Conservation (phyloP, 495 filamentous ascomycete species). For the Xylaria venustula region DNA sequence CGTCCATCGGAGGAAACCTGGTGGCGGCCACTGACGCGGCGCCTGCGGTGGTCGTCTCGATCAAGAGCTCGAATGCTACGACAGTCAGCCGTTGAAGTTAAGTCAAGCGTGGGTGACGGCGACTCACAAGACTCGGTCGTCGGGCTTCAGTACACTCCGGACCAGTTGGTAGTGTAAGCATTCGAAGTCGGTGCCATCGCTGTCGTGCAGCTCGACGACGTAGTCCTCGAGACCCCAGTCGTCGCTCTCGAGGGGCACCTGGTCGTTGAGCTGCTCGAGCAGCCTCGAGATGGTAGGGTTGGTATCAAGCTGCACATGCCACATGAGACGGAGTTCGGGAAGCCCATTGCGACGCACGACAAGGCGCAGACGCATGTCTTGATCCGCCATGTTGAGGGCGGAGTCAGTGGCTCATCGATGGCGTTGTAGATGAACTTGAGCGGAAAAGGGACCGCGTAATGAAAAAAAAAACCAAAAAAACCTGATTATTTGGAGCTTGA, state of each 20-base stretch:
- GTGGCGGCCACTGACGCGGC: conserved; percentile 74
- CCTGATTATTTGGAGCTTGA: no score
- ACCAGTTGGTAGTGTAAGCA: conserved; percentile 85
- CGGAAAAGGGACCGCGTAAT: not conserved
- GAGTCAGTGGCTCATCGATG: not conserved
- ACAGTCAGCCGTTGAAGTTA: conserved; percentile 10
- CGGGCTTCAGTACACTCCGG: conserved; percentile 68
- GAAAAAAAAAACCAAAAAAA: not conserved
- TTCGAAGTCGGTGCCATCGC: conserved; percentile 65
- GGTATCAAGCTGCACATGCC: conserved; percentile 58
- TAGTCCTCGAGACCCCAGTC: conserved; percentile 94
- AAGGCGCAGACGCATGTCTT: conserved; percentile 76
- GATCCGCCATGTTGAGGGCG: conserved; percentile 18
- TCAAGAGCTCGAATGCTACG: conserved; percentile 78
- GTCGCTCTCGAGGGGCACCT: conserved; percentile 77
- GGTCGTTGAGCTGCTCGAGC: conserved; percentile 77
- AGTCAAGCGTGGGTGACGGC: conserved; percentile 29
- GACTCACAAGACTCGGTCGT: conserved; percentile 67
- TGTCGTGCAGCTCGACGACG: conserved; percentile 68
- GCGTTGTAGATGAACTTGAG: not conserved
- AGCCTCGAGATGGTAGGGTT: conserved; percentile 75
- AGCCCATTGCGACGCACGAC: conserved; percentile 77
- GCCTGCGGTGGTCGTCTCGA: conserved; percentile 68
- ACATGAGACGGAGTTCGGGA: conserved; percentile 73
- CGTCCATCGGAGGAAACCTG: conserved; percentile 80